phyloP scores from a whole-genome alignment of 768 basidiomycete species.

The Macrocybe gigantea region DNA sequence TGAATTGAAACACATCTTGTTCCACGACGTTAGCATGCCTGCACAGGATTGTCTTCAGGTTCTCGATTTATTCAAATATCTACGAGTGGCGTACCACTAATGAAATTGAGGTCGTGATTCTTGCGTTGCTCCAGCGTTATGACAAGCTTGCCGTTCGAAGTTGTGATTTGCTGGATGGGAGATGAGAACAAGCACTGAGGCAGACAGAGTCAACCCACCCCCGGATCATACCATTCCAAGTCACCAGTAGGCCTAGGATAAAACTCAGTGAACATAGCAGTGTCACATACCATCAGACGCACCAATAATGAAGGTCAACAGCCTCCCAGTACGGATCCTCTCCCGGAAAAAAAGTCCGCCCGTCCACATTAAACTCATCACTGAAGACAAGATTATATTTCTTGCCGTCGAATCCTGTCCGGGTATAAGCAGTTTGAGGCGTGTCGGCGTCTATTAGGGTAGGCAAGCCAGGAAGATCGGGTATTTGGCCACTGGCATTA shows the following conservation, averaged over 20 bases:
- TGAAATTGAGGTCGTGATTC: conserved; percentile 79
- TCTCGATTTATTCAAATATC: conserved; percentile 21
- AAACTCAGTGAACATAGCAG: not conserved
- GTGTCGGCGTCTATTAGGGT: conserved; percentile 75
- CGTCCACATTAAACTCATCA: conserved; percentile 58
- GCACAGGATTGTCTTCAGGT: not conserved
- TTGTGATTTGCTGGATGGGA: conserved; percentile 53
- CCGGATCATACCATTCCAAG: conserved; percentile 80
- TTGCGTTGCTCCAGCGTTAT: conserved; percentile 70
- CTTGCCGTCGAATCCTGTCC: conserved; percentile 70
- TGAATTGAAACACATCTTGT: conserved; percentile 92
- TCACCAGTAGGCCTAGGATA: conserved; percentile 57
- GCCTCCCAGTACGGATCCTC: conserved; percentile 89
- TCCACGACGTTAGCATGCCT: conserved; percentile 84
- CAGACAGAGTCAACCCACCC: conserved; percentile 28
- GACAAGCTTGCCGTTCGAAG: conserved; percentile 69
- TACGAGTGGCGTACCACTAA: conserved; percentile 49
- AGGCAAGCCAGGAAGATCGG: conserved; percentile 62
- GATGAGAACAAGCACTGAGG: conserved; percentile 1
- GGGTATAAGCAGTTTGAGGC: conserved; percentile 46
- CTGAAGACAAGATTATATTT: conserved; percentile 83
- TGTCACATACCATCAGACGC: conserved; percentile 9
- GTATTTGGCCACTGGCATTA: conserved; percentile 86
- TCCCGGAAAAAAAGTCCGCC: conserved; percentile 71
- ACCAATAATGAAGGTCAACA: conserved; percentile 84